Evolutionary conservation across 176 grass and related monocot species (phyloP), one percentile per base, ranked within the genome.

Genomic region (Saccharum officinarum): DNA sequence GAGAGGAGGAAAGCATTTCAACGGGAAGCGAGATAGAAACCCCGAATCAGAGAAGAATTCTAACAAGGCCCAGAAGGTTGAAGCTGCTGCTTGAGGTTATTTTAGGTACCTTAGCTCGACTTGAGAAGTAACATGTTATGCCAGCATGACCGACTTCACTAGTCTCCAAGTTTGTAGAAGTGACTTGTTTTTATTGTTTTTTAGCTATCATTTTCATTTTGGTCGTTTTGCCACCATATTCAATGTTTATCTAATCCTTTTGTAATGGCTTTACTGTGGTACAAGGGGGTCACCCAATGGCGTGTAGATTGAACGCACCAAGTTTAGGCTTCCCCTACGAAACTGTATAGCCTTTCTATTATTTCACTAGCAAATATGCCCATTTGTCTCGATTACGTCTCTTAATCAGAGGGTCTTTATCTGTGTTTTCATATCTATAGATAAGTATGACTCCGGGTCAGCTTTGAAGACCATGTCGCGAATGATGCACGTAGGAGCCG

Each of bases 1-100:
- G 54, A 87, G 84, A 73, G 87, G 90, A 76, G 87, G 83, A 72
- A 89, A 78, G 61, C 84, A 77, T 25, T 85, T 88, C 31, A 80
- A 72, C 12, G 88, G 78, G 34, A 93, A 93, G 82, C 82, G 88
- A 30, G 79, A 62, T 41, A 65, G 75, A 9, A 80, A 86, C 2
- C 22, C 72, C 0, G 75, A 86, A 26, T 60, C 82, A 3, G 69
- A 80, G 4, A 79, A 61, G 41, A 80, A 49, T 18, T 46, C 82
- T 37, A 90, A 83, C 13, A 88, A 90, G 67, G 40, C 78, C 11
- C 82, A 71, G 52, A 93, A 90, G 67, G 73, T 93, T 14, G 74
- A 90, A 74, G 82, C 77, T 50, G 28, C 26, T 3, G 82, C 67
- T 0, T 88, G 87, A 93, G 30, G 67, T 23, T 75, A 67, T 81